phyloP scores from a whole-genome alignment of 306 rosid genomes.

The Potentilla sterilis region DNA sequence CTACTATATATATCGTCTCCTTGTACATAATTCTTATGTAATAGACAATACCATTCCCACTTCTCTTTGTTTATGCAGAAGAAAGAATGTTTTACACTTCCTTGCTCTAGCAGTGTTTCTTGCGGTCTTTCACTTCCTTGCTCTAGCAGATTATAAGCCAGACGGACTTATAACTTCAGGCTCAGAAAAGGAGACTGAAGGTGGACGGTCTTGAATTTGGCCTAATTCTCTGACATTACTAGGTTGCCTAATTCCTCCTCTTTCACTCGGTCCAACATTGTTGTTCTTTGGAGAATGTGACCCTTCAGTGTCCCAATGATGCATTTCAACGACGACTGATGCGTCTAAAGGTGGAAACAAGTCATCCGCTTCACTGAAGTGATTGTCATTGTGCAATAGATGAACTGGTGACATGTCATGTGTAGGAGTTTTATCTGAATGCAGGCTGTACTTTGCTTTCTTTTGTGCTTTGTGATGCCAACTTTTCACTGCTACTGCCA shows the following conservation, averaged over 20 bases:
- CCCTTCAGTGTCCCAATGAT: slow-evolving; percentile 35
- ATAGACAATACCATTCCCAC: too few relatives aligned
- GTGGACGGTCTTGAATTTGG: slow-evolving; percentile 27
- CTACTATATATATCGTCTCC: too few relatives aligned
- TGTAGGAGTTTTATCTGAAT: slow-evolving; percentile 44
- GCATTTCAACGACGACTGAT: slow-evolving; percentile 25
- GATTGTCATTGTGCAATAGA: slow-evolving; percentile 40
- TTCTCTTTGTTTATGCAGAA: too few relatives aligned
- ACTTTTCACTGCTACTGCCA: slow-evolving; percentile 46
- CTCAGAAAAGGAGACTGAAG: slow-evolving; percentile 9
- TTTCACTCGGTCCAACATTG: slow-evolving; percentile 8
- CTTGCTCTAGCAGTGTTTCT: neutral
- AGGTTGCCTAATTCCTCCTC: slow-evolving; percentile 14
- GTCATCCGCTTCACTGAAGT: slow-evolving; percentile 30
- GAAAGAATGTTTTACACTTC: neutral
- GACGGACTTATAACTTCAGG: slow-evolving; percentile 35
- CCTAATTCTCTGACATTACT: slow-evolving; percentile 4
- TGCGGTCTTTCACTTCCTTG: neutral
- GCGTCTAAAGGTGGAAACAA: slow-evolving; percentile 33
- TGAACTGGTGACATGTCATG: slow-evolving; percentile 64
- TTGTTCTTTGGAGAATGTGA: slow-evolving; percentile 27
- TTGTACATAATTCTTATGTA: too few relatives aligned
- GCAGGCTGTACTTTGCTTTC: slow-evolving; percentile 30
- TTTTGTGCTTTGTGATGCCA: slow-evolving; percentile 59
- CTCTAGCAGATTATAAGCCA: slow-evolving; percentile 45